Base-by-base conservation (phyloP, 2,329 filamentous ascomycete genomes). In the Microdochium nivale region DNA sequence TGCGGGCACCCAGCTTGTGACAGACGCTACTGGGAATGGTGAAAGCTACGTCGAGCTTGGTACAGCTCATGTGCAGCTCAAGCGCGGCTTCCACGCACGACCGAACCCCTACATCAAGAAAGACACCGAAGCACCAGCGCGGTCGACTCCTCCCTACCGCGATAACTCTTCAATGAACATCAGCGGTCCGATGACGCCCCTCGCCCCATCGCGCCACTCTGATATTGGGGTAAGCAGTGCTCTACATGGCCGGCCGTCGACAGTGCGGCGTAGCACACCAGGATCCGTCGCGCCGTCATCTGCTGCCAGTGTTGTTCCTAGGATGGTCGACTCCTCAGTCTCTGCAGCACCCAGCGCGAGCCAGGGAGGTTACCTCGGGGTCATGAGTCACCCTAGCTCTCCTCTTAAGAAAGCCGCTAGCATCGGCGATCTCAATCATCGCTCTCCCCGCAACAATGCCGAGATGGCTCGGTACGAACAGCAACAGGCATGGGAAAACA, bases 21-120 rank as follows among this genome's bases (percentile, higher is more conserved):
- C 70, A 47, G 72, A 77, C 16, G 68, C 72, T 9, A 68, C 68
- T 9, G 60, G 65, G 8, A 67, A 72, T 32, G 63, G 66, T 8
- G 63, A 69, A 35, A 76, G 76, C 37, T 68, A 70, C 51, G 72
- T 82, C 21, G 66, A 70, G 51, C 51, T 67, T 14, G 78, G 79
- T 24, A 81, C 77, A 1, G 81, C 81, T 1, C 77, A 75, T 1
- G 80, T 81, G 0, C 68, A 83, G 48, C 74, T 96, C 58, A 86
- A 86, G 54, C 84, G 88, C 47, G 82, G 82, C 1, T 96, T 96
- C 67, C 79, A 82, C 56, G 88, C 87, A 1, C 88, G 90, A 53
- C 86, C 89, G 3, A 96, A 96, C 64, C 84, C 87, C 1, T 89
- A 87, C 64, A 94, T 94, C 63, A 70, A 80, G 30, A 80, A 79